These are phyloP conservation scores for Eragrostis curvula DNA, from an alignment of 176 grass and related monocot species.

Conservation along the genomic window DNA sequence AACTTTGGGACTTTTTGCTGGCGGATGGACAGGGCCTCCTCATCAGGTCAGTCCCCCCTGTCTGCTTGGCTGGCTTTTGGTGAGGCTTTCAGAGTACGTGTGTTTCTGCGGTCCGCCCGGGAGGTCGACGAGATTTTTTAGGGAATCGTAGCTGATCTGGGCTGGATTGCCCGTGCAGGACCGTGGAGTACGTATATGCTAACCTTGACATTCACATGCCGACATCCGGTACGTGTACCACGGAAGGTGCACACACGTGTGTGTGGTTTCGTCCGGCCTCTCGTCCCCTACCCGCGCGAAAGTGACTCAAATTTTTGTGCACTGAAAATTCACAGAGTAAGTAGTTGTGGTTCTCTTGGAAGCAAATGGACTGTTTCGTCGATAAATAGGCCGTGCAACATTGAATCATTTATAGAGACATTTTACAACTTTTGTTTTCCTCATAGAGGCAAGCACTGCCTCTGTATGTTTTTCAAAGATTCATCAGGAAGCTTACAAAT, in stretches of 20 bases:
- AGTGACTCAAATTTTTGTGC: neutral
- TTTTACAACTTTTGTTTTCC: neutral
- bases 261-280: neutral
- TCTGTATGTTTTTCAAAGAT: neutral
- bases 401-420: too few species aligned
- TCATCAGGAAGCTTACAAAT: neutral
- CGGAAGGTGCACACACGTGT: neutral
- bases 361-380: neutral
- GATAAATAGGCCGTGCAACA: neutral
- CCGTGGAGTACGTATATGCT: neutral
- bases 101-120: neutral
- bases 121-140: neutral
- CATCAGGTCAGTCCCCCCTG: neutral
- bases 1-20: constrained; percentile 39
- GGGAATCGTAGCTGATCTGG: neutral
- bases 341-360: too few species aligned
- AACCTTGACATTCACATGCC: neutral
- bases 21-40: neutral
- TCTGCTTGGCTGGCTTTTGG: neutral
- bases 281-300: neutral
- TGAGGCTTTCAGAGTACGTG: constrained; percentile 25
- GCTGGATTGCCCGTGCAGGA: neutral
- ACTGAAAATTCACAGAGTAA: neutral
- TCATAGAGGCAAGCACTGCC: neutral
- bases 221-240: neutral